Percentiles rank a stretch among this genome's conserved stretches.
These are phyloP conservation scores for Cupressus sempervirens DNA, from an alignment of 75 land plant genomes.

Conservation along the genomic window DNA sequence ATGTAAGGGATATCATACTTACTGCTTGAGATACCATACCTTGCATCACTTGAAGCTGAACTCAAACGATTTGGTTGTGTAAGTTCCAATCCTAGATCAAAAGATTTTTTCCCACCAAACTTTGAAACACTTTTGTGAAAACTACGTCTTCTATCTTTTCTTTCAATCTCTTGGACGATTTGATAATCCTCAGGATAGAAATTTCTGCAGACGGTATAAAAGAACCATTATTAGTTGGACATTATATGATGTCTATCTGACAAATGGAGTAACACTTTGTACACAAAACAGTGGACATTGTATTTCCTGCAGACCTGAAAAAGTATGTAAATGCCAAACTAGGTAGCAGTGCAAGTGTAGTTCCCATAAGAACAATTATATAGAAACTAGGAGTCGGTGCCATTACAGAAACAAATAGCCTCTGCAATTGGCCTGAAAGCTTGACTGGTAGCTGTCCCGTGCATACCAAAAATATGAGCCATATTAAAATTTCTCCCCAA, in stretches of 20 bases:
- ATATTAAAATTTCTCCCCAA: conserved; percentile 36
- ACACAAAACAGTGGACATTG: background rate
- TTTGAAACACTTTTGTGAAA: background rate
- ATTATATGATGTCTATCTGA: background rate
- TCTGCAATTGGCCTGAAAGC: conserved; percentile 16
- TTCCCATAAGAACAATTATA: conserved; percentile 27
- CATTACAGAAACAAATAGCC: conserved; percentile 23
- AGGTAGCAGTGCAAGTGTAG: conserved; percentile 31
- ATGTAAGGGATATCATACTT: background rate
- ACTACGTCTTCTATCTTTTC: background rate
- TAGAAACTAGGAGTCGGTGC: conserved; percentile 34
- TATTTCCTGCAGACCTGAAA: conserved; percentile 6
- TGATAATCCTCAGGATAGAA: conserved; percentile 23
- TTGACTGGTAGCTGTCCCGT: conserved; percentile 27
- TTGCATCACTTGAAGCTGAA: background rate
- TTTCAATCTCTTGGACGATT: conserved; percentile 15
- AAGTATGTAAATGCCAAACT: conserved; percentile 22
- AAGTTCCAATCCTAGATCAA: background rate
- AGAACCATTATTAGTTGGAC: background rate
- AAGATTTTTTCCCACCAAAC: background rate
- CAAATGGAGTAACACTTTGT: background rate
- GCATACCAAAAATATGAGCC: conserved; percentile 34
- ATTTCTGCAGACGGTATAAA: background rate
- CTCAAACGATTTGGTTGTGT: background rate
- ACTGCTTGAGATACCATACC: background rate